Base-by-base conservation (phyloP, 306 rosid species). In the Astragalus membranaceus region DNA sequence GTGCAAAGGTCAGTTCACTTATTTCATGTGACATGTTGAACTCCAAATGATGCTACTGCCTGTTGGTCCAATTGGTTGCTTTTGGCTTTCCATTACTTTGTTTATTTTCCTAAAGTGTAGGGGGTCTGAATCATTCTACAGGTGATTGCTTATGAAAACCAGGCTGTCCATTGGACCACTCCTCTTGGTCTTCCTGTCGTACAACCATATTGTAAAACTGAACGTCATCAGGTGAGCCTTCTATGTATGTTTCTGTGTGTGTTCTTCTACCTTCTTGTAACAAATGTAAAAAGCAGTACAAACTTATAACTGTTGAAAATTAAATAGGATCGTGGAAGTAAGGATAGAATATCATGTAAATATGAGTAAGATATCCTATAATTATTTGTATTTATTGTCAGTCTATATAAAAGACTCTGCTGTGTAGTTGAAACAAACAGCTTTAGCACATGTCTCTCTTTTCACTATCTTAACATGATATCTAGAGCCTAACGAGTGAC, bases 171-270 rank as follows among this genome's bases (percentile, higher is more conserved):
- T 48, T 91, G 97, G 97, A 91, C 88, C 52, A 88, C 97, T 72
- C 97, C 97, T 68, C 92, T 91, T 17, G 97, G 96, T 77, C 96
- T 91, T 79, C 97, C 97, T 74, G 91, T 91, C 46, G 82, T 91
- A 69, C 97, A 91, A 69, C 96, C 97, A 55, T 91, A 86, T 82
- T 83, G 79, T 75, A 88, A 77, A 86, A 82, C 74, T 75, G 90
- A 88, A 75, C 73, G 95, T 20, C 87, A 90, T 81, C 87, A 79
- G 78, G 96, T 90, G 80, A 88, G 90, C 67, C 60, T 69, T 77
- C 52, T 50, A 36, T 56, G 4, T 41, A 63, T 20, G 23, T 20
- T 20, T 20, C 23, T 72, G 32, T 50, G 44, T 65, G 39, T 35
- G 39, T 55, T 1, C 41, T 16, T 16, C 35, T 3, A 20, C 9